Evolutionary conservation across 306 rosid genomes (phyloP).

Genomic region (Quercus aquifolioides): DNA sequence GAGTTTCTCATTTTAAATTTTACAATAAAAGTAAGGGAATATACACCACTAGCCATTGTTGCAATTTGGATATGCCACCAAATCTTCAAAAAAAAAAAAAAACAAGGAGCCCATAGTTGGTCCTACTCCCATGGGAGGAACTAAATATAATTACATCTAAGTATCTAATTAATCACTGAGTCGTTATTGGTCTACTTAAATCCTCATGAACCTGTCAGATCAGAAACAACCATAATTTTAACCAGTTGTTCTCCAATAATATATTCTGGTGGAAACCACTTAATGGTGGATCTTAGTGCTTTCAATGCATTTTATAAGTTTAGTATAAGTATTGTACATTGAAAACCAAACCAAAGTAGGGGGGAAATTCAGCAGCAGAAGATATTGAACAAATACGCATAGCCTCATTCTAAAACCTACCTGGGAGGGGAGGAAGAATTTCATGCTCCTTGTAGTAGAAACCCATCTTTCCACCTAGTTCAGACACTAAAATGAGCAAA

Average conservation of each 20-base stretch:
- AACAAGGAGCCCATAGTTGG: too few relatives aligned
- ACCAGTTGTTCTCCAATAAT: background rate
- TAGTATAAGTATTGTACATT: background rate
- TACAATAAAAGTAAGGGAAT: background rate
- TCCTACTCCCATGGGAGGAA: too few relatives aligned
- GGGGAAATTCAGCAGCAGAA: background rate
- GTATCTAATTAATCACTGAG: background rate
- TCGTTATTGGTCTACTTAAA: background rate
- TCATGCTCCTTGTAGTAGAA: constrained; percentile 98
- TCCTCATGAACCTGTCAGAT: background rate
- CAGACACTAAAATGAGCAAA: constrained; percentile 27
- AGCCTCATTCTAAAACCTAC: constrained; percentile 23
- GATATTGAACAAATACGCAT: background rate
- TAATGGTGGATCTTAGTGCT: background rate
- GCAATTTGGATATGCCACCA: background rate
- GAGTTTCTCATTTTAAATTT: constrained; percentile 1
- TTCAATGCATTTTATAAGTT: background rate
- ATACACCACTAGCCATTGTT: background rate
- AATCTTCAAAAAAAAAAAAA: background rate
- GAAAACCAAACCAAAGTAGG: constrained; percentile 8
- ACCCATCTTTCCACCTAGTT: constrained; percentile 79
- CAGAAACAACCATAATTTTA: background rate
- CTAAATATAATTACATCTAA: background rate
- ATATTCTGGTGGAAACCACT: background rate
- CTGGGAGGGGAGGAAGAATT: constrained; percentile 97